Evolutionary conservation across 2,329 filamentous ascomycete genomes (phyloP).

Genomic region (Xylariales sp.): DNA sequence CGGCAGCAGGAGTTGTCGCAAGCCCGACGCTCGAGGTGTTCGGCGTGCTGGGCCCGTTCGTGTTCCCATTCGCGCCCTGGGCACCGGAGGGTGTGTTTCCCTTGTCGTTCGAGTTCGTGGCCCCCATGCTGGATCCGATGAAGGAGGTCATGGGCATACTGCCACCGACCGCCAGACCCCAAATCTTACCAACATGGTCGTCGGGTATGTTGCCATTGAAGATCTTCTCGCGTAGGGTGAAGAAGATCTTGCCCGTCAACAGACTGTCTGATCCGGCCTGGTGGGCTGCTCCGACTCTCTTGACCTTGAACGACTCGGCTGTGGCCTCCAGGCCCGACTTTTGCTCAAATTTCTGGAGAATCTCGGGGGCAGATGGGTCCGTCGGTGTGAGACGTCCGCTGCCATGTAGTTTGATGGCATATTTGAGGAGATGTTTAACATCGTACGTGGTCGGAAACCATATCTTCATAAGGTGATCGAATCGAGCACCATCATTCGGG

Average conservation of each 20-base stretch:
- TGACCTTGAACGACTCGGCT: slow-evolving; percentile 86
- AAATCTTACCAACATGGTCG: slow-evolving; percentile 85
- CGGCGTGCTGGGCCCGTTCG: slow-evolving; percentile 54
- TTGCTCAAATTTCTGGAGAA: slow-evolving; percentile 79
- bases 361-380: slow-evolving; percentile 62
- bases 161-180: slow-evolving; percentile 78
- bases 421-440: slow-evolving; percentile 95
- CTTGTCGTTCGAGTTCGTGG: slow-evolving; percentile 12
- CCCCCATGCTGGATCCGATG: neutral
- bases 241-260: slow-evolving; percentile 91
- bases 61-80: slow-evolving; percentile 23
- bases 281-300: slow-evolving; percentile 81
- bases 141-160: slow-evolving; percentile 15
- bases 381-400: slow-evolving; percentile 58
- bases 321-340: slow-evolving; percentile 93
- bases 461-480: slow-evolving; percentile 80
- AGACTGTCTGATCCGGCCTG: slow-evolving; percentile 92
- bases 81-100: slow-evolving; percentile 38
- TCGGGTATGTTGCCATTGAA: slow-evolving; percentile 78
- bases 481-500: slow-evolving; percentile 84
- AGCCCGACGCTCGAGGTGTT: slow-evolving; percentile 57
- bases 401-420: slow-evolving; percentile 68
- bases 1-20: slow-evolving; percentile 44
- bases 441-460: slow-evolving; percentile 95
- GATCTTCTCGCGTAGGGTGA: slow-evolving; percentile 83